Evolutionary conservation across 2,329 filamentous ascomycete genomes (phyloP), one percentile per base, ranked within the genome.

Genomic region (Sporothrix variecibatus): DNA sequence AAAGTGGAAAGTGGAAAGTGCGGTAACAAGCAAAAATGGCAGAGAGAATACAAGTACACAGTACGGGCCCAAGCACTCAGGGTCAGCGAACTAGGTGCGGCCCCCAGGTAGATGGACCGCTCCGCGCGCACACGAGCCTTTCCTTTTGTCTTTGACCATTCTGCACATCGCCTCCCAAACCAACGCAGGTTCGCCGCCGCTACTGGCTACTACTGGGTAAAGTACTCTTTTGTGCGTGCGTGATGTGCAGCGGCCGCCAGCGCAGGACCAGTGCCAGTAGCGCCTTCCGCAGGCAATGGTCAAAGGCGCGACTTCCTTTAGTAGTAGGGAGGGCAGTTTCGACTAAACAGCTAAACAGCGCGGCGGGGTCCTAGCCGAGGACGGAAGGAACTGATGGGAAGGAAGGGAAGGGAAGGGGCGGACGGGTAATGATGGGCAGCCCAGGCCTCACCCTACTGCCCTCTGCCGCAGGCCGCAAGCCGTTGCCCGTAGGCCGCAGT

Each of bases 71-170:
- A 46, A 58, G 69, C 73, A 74, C 49, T 38, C 20, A 31, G 28
- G 20, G 34, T 4, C 64, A 72, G 71, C 74, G 69, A 43, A 46
- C 67, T 71, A 70, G 64, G 34, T 56, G 74, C 74, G 75, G 74
- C 73, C 73, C 73, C 72, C 71, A 75, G 64, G 74, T 75, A 76
- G 74, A 71, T 73, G 74, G 74, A 75, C 74, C 74, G 74, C 75
- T 72, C 75, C 74, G 74, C 68, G 43, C 46, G 28, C 60, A 26
- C 51, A 20, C 58, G 60, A 34, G 34, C 34, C 34, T 64, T 64
- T 64, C 60, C 62, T 49, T 72, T 43, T 34, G 49, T 31, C 34
- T 43, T 31, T 12, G 0, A 38, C 28, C 20, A 62, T n/a, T 38
- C 7, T 46, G 62, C 40, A 40, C n/a, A 46, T 46, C 40, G 62